A percentile compares a stretch with the other conserved stretches of the same genome.
phyloP scores from a whole-genome alignment of 2,329 filamentous ascomycete species.

The Aspergillus tubingensis region DNA sequence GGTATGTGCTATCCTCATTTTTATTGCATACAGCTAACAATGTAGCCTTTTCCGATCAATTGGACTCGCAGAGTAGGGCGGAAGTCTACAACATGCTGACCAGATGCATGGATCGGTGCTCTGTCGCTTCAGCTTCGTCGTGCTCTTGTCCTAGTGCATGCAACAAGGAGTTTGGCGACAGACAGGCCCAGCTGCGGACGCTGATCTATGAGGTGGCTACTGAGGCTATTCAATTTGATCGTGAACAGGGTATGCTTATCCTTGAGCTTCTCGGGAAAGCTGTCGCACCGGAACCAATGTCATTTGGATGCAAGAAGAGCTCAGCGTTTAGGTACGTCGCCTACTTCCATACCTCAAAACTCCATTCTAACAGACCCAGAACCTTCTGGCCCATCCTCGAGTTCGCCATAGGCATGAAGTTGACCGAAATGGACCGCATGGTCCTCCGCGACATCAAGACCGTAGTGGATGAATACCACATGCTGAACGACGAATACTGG shows the following conservation, averaged over 20 bases:
- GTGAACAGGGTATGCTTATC: constrained; percentile 1
- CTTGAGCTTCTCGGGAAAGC: not conserved
- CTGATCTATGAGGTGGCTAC: not conserved
- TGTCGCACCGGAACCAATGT: not conserved
- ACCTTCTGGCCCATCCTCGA: constrained; percentile 3
- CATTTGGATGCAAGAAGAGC: not conserved
- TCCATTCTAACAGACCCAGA: not conserved
- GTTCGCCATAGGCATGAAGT: not conserved
- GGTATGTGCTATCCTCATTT: not conserved
- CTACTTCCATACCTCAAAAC: not conserved
- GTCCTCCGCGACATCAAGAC: not conserved
- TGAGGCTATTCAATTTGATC: not conserved
- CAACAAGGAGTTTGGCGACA: not conserved
- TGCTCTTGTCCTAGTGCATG: not conserved
- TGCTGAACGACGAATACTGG: constrained; percentile 3
- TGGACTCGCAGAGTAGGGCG: not conserved
- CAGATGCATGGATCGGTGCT: constrained; percentile 1
- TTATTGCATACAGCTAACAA: not conserved
- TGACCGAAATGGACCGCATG: not conserved
- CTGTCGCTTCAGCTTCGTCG: not conserved
- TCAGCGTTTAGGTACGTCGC: not conserved
- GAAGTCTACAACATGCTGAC: not conserved
- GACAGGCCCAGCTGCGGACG: not conserved
- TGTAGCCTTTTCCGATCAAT: not conserved
- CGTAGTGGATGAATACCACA: constrained; percentile 1